These are phyloP conservation scores for Trichoderma endophyticum DNA, from an alignment of 2,329 filamentous ascomycete genomes.

Conservation along the genomic window DNA sequence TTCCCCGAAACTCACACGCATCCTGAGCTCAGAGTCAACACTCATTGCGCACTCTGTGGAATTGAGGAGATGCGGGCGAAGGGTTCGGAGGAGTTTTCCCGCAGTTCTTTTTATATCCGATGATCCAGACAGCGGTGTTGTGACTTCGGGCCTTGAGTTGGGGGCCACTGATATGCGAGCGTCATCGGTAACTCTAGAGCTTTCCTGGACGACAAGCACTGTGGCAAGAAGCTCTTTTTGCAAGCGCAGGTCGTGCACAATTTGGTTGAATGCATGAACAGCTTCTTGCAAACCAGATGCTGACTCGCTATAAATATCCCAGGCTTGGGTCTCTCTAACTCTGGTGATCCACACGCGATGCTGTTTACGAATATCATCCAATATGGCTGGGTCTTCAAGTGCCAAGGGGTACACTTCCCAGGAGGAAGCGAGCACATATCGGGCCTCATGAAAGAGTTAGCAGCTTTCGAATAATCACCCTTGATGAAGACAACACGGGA, in stretches of 20 bases:
- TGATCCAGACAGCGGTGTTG: not conserved
- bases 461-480: not conserved
- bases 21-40: constrained; percentile 27
- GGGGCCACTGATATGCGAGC: constrained; percentile 25
- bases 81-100: constrained; percentile 21
- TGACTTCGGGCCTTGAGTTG: constrained; percentile 26
- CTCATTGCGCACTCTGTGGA: constrained; percentile 28
- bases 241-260: constrained; percentile 33
- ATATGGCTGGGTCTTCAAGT: constrained; percentile 23
- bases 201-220: constrained; percentile 31
- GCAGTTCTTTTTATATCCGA: not conserved
- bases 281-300: constrained; percentile 28
- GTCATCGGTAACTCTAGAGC: constrained; percentile 19
- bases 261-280: constrained; percentile 30
- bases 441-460: constrained; percentile 21
- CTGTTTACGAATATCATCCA: constrained; percentile 30
- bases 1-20: constrained; percentile 35
- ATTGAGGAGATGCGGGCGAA: constrained; percentile 24
- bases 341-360: constrained; percentile 33
- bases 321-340: constrained; percentile 23
- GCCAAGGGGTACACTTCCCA: constrained; percentile 26
- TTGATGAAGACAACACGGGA: not conserved
- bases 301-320: constrained; percentile 28
- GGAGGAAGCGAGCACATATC: constrained; percentile 30
- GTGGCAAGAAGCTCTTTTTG: constrained; percentile 25